These are phyloP conservation scores for Boechera retrofracta DNA, from an alignment of 345 rosid species.

Conservation along the genomic window DNA sequence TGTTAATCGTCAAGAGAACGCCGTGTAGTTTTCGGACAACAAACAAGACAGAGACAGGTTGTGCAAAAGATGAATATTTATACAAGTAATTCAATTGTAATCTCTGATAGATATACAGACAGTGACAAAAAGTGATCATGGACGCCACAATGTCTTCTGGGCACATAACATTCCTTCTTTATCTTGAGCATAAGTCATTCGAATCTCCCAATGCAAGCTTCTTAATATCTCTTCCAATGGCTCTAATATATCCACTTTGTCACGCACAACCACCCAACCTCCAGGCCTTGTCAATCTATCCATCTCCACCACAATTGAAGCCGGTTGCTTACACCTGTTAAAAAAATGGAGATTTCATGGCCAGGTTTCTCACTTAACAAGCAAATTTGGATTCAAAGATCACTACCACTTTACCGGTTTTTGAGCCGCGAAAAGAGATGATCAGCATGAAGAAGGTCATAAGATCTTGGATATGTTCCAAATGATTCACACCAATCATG, in stretches of 20 bases:
- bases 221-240: constrained; percentile 72
- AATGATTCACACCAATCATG: constrained; percentile 98
- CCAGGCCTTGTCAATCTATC: constrained; percentile 82
- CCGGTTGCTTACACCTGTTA: constrained; percentile 81
- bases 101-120: neutral
- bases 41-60: neutral
- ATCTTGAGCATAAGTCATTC: constrained; percentile 81
- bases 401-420: constrained; percentile 60
- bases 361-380: constrained; percentile 3
- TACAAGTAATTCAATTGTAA: constrained; percentile 3
- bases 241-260: constrained; percentile 80
- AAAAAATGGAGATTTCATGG: constrained; percentile 6
- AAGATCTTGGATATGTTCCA: constrained; percentile 92
- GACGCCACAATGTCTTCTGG: constrained; percentile 85
- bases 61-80: neutral
- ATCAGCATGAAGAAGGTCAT: constrained; percentile 93
- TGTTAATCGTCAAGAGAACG: too few relatives aligned
- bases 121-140: constrained; percentile 43
- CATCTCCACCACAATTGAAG: constrained; percentile 84
- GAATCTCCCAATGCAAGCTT: constrained; percentile 91
- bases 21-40: too few relatives aligned
- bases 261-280: constrained; percentile 88
- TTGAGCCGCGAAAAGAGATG: constrained; percentile 96
- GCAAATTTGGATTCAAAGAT: neutral
- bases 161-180: constrained; percentile 88